phyloP scores from a whole-genome alignment of 2,329 filamentous ascomycete species.

The Cladophialophora bantiana region DNA sequence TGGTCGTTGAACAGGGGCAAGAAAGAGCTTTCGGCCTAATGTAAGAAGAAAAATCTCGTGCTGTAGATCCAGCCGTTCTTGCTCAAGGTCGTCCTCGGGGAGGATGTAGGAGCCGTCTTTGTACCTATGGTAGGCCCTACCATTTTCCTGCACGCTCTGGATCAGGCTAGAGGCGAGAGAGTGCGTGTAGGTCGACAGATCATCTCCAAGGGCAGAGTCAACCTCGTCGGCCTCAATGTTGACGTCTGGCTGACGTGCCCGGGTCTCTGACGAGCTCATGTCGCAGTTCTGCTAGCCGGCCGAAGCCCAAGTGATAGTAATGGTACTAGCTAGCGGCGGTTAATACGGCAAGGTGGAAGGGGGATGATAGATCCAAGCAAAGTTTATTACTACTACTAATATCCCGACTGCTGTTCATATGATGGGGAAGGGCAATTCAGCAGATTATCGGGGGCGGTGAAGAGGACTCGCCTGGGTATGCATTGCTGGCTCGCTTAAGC shows the following conservation, averaged over 20 bases:
- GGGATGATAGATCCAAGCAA: neutral
- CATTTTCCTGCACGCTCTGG: constrained; percentile 38
- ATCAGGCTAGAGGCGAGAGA: constrained; percentile 23
- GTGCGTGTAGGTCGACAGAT: constrained; percentile 21
- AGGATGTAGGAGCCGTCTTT: constrained; percentile 34
- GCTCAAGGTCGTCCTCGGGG: constrained; percentile 47
- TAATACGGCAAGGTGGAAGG: neutral
- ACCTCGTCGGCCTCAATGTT: constrained; percentile 17
- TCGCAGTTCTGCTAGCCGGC: neutral
- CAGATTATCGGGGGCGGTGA: constrained; percentile 1
- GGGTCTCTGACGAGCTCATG: neutral
- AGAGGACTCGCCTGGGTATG: neutral
- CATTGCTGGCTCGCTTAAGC: constrained; percentile 4
- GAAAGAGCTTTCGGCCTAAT: constrained; percentile 22
- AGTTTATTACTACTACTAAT: neutral
- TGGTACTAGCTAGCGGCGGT: neutral
- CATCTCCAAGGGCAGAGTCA: constrained; percentile 26
- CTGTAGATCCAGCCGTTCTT: constrained; percentile 44
- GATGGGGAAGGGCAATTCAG: neutral
- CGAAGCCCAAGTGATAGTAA: neutral
- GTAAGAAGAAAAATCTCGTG: constrained; percentile 27
- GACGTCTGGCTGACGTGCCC: neutral
- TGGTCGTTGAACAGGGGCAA: constrained; percentile 23
- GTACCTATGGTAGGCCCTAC: constrained; percentile 36
- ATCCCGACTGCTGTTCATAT: neutral